Evolutionary conservation across 495 filamentous ascomycete species (phyloP).

Genomic region (Trichoderma erinaceum): DNA sequence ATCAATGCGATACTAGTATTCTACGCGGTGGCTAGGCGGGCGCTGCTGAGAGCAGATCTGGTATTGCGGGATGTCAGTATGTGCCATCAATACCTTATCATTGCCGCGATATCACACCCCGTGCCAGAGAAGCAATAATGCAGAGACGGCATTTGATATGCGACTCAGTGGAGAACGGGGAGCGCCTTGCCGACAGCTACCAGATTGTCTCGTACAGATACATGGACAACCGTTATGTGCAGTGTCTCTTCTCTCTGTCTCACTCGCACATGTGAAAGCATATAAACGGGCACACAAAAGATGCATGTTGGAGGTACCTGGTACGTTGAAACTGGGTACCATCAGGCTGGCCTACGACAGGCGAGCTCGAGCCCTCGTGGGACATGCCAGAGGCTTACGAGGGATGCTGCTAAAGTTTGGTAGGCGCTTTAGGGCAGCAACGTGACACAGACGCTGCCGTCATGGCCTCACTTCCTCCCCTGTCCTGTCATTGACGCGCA

Average conservation of each 20-base stretch:
- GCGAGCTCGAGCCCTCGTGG: neutral
- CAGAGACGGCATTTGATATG: no score
- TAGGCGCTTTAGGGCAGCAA: neutral
- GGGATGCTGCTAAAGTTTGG: neutral
- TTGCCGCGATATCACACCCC: no score
- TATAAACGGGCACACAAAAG: no score
- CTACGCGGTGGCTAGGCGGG: no score
- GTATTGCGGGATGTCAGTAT: no score
- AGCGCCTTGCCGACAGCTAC: neutral
- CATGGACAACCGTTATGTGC: neutral
- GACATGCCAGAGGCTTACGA: neutral
- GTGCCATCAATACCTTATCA: no score
- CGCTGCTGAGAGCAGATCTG: no score
- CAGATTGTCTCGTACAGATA: neutral
- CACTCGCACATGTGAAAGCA: no score
- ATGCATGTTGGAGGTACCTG: neutral
- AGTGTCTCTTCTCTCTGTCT: neutral
- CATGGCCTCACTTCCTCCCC: neutral
- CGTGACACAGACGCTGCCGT: neutral
- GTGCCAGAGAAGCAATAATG: no score
- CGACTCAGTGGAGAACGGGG: no score
- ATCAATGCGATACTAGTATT: no score
- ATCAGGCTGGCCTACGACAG: neutral
- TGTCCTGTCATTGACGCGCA: neutral
- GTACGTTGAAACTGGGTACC: neutral